phyloP scores from a whole-genome alignment of 2,329 filamentous ascomycete species.

The Onygenales sp. region DNA sequence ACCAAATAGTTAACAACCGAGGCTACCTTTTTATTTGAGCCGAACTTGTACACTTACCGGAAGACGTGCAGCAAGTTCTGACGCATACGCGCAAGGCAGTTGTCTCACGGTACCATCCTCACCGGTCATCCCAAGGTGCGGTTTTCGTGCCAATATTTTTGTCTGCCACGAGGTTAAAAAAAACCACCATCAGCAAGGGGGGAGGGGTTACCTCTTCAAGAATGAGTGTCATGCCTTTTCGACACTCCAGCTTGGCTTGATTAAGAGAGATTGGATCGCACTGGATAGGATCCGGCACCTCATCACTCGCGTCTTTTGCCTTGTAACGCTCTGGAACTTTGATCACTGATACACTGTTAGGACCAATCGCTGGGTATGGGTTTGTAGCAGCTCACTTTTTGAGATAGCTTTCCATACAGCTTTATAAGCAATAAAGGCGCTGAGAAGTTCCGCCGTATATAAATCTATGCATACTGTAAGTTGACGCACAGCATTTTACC shows the following conservation, averaged over 20 bases:
- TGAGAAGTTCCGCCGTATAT: constrained; percentile 24
- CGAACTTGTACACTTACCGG: constrained; percentile 3
- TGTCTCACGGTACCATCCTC: constrained; percentile 5
- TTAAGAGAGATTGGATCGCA: constrained; percentile 7
- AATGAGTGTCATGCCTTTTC: constrained; percentile 10
- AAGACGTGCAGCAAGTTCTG: constrained; percentile 6
- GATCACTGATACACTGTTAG: constrained; percentile 6
- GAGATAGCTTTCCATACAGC: constrained; percentile 20
- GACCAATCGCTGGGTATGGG: background rate
- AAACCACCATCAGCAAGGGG: too few relatives aligned
- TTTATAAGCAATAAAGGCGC: constrained; percentile 24
- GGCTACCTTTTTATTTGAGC: background rate
- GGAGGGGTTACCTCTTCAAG: constrained; percentile 6
- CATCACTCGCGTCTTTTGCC: constrained; percentile 1
- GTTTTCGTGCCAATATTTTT: constrained; percentile 6
- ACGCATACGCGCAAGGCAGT: constrained; percentile 3
- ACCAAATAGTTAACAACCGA: background rate
- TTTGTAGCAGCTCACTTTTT: constrained; percentile 2
- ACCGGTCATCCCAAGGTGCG: constrained; percentile 5
- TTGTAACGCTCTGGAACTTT: constrained; percentile 5
- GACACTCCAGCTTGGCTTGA: constrained; percentile 5
- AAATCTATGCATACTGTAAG: constrained; percentile 8
- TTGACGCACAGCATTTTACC: background rate
- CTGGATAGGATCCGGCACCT: constrained; percentile 4
- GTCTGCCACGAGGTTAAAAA: constrained; percentile 1